Evolutionary conservation across 805 yeast genomes (phyloP), one percentile per base, ranked within the genome.

Genomic region (Tetrapisispora pingtungensis): DNA sequence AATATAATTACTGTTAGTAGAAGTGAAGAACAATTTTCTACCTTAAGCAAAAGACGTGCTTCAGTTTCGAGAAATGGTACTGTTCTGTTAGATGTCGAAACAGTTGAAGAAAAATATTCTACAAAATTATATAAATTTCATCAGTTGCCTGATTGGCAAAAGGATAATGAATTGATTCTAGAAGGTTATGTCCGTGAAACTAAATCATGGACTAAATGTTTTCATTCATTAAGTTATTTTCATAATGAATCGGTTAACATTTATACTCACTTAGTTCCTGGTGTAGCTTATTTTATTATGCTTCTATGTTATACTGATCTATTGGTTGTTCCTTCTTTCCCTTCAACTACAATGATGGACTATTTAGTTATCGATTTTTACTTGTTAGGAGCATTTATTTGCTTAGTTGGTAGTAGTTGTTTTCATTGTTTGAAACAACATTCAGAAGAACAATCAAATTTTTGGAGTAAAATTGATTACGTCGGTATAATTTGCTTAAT

Each of bases 201-300:
- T 1, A 51, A 59, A 26, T 44, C 46, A 0, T 40, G 39, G 38
- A 24, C 10, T 4, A 15, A 33, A 15, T 40, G 46, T 44, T 38
- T 44, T 4, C 26, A 36, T 27, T 73, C 84, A 10, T 62, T 83
- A 36, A 53, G 67, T 10, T 81, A 76, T 53, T 43, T 81, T 10
- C 89, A 84, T 61, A 84, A 84, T 52, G 93, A 84, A 59, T 65
- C 86, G 0, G 81, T 80, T 20, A 84, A 84, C 55, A 77, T 84
- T 22, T 83, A 81, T 61, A 64, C 83, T 1, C 93, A 84, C 55
- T 61, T 83, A 46, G 39, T 77, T 0, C 81, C 71, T 1, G 61
- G 68, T 13, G 15, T 61, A 1, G 46, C 57, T 4, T 64, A 64
- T 45, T 51, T 64, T 27, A 47, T 49, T 13, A 31, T 59, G 26